phyloP scores from a whole-genome alignment of 2,329 filamentous ascomycete genomes.

The Colletotrichum simmondsii region DNA sequence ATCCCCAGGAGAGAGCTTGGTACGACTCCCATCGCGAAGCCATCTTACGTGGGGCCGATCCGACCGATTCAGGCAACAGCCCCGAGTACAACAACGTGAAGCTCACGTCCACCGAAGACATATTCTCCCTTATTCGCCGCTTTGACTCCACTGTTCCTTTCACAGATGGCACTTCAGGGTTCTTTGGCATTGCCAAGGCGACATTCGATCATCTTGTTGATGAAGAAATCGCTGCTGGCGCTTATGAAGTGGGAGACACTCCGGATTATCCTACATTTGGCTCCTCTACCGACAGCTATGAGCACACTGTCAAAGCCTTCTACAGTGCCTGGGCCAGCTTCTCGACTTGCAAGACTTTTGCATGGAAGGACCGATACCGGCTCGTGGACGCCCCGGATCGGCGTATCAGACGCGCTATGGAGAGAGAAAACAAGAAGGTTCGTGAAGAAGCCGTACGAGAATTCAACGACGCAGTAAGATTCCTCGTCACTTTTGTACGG shows the following conservation, averaged over 20 bases:
- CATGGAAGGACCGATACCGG: conserved; percentile 89
- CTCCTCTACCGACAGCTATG: conserved; percentile 77
- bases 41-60: conserved; percentile 77
- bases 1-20: conserved; percentile 95
- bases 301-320: conserved; percentile 81
- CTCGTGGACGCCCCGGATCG: conserved; percentile 90
- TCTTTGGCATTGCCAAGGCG: conserved; percentile 82
- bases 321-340: conserved; percentile 86
- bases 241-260: conserved; percentile 71
- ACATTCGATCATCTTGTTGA: conserved; percentile 83
- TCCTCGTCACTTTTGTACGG: conserved; percentile 86
- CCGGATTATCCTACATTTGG: conserved; percentile 87
- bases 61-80: conserved; percentile 56
- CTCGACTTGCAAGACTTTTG: conserved; percentile 84
- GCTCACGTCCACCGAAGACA: conserved; percentile 83
- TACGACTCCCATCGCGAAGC: conserved; percentile 94
- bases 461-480: conserved; percentile 92
- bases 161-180: conserved; percentile 82
- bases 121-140: conserved; percentile 80
- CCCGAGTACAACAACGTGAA: conserved; percentile 76
- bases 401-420: conserved; percentile 83
- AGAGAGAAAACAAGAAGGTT: conserved; percentile 90
- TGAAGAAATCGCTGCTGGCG: conserved; percentile 82
- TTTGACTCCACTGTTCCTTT: conserved; percentile 85
- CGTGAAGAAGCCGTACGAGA: conserved; percentile 86